A percentile compares a stretch with the other conserved stretches of the same genome.
Evolutionary conservation across 2,329 filamentous ascomycete species (phyloP).

Genomic region (Penicillium polonicum): DNA sequence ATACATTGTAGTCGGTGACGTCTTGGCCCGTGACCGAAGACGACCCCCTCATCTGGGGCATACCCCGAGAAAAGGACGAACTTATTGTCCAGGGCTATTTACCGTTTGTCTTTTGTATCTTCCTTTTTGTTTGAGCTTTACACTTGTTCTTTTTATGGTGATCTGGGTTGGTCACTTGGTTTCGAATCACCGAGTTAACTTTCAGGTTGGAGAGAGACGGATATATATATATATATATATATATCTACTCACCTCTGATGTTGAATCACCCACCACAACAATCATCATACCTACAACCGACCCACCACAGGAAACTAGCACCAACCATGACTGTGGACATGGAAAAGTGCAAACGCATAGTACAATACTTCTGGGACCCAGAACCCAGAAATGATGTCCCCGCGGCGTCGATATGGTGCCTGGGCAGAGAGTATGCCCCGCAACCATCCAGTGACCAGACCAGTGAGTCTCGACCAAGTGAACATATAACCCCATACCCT

Average conservation of each 20-base stretch:
- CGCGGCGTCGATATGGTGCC: conserved; percentile 77
- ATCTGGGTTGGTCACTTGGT: background rate
- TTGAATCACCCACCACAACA: background rate
- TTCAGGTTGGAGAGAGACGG: background rate
- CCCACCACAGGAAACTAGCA: background rate
- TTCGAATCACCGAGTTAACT: background rate
- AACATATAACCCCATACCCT: background rate
- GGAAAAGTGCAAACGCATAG: conserved; percentile 74
- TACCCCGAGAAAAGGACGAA: background rate
- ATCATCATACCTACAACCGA: background rate
- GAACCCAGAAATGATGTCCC: conserved; percentile 75
- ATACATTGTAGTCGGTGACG: conserved; percentile 1
- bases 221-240: background rate
- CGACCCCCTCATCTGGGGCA: background rate
- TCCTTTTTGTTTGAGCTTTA: background rate
- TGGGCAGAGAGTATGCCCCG: conserved; percentile 61
- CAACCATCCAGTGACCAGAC: background rate
- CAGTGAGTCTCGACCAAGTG: background rate
- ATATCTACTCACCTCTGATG: background rate
- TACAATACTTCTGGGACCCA: conserved; percentile 91
- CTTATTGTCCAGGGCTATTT: background rate
- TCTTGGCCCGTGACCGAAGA: conserved; percentile 6
- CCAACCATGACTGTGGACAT: conserved; percentile 66
- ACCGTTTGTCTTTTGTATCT: too few species aligned
- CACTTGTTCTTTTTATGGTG: too few species aligned